A percentile compares a stretch with the other conserved stretches of the same genome.
These are phyloP conservation scores for Clavispora phyllophila DNA, from an alignment of 805 yeast species.

Conservation along the genomic window DNA sequence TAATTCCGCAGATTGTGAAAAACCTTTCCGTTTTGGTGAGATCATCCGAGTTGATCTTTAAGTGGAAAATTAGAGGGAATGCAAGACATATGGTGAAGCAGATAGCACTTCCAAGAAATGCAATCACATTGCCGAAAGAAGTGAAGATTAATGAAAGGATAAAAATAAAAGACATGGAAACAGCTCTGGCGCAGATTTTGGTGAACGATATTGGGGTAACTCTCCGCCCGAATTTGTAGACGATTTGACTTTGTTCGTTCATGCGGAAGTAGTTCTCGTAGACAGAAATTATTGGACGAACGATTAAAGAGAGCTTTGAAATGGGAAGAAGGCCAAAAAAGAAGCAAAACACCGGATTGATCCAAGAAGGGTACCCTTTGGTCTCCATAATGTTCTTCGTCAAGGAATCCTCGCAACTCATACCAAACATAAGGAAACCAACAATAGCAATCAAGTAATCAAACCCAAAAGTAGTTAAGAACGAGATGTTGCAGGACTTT, in stretches of 20 bases:
- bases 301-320: constrained; percentile 37
- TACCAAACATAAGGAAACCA: constrained; percentile 82
- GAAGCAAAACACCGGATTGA: constrained; percentile 29
- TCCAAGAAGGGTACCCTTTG: constrained; percentile 60
- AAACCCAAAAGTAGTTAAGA: constrained; percentile 50
- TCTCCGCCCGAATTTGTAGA: constrained; percentile 5
- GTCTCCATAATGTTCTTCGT: constrained; percentile 70
- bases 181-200: constrained; percentile 16
- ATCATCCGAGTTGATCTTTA: constrained; percentile 9
- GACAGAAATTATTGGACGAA: constrained; percentile 35
- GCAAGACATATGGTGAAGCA: constrained; percentile 39
- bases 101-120: constrained; percentile 38
- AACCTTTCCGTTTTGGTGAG: constrained; percentile 3
- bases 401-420: constrained; percentile 60
- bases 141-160: constrained; percentile 26
- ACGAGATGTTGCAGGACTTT: constrained; percentile 50
- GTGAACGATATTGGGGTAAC: not conserved
- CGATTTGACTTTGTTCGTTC: constrained; percentile 3
- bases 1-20: constrained; percentile 6
- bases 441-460: constrained; percentile 59
- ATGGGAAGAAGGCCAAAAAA: constrained; percentile 37
- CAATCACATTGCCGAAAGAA: constrained; percentile 37
- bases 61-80: constrained; percentile 35
- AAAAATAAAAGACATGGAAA: constrained; percentile 18
- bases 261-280: constrained; percentile 26